Evolutionary conservation across 768 basidiomycete species (phyloP).

Genomic region (Amanita molliuscula): DNA sequence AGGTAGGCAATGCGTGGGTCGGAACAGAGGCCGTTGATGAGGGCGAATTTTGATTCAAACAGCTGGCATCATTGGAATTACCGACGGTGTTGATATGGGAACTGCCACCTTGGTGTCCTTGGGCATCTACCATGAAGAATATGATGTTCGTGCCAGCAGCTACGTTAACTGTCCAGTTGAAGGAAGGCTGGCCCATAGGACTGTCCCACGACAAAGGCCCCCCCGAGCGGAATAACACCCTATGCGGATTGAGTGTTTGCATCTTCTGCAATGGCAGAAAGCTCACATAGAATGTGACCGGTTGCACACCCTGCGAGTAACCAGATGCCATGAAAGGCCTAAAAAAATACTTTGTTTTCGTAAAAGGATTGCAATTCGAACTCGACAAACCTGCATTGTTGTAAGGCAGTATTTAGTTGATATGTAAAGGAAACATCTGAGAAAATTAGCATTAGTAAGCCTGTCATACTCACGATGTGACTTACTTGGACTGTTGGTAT

Average conservation of each 20-base stretch:
- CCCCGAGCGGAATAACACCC: slow-evolving; percentile 59
- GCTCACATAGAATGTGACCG: slow-evolving; percentile 44
- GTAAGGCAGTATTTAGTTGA: slow-evolving; percentile 38
- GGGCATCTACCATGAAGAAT: slow-evolving; percentile 44
- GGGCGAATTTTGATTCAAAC: slow-evolving; percentile 43
- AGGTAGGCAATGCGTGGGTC: slow-evolving; percentile 13
- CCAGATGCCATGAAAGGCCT: slow-evolving; percentile 39
- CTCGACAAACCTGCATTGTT: slow-evolving; percentile 48
- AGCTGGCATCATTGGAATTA: slow-evolving; percentile 35
- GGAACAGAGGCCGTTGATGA: slow-evolving; percentile 31
- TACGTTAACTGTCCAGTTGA: slow-evolving; percentile 48
- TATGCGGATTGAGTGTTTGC: slow-evolving; percentile 13
- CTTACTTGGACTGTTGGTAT: slow-evolving; percentile 33
- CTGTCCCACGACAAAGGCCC: slow-evolving; percentile 32
- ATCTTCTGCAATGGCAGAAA: not conserved
- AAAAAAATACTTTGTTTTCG: slow-evolving; percentile 1
- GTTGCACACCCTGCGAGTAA: slow-evolving; percentile 36
- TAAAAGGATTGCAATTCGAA: slow-evolving; percentile 3
- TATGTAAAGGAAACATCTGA: slow-evolving; percentile 35
- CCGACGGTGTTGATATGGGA: slow-evolving; percentile 43
- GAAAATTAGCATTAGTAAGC: not conserved
- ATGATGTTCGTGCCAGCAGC: slow-evolving; percentile 47
- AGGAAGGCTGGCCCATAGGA: slow-evolving; percentile 28
- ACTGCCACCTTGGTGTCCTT: slow-evolving; percentile 44
- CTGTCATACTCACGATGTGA: slow-evolving; percentile 4